These are phyloP conservation scores for Orobanche coerulescens DNA, from an alignment of 257 asterid species.

Conservation along the genomic window DNA sequence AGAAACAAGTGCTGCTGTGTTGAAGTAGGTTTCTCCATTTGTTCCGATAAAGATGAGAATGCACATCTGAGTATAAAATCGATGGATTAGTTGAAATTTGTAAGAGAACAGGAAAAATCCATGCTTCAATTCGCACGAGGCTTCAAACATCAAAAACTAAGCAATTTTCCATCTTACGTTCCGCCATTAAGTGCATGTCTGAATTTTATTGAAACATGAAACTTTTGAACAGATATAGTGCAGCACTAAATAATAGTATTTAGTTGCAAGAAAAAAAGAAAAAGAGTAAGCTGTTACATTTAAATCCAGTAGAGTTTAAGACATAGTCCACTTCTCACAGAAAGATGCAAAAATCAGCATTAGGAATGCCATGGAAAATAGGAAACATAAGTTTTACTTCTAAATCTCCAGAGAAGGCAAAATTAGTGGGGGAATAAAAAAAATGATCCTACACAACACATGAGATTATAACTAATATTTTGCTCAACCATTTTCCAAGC, in stretches of 20 bases:
- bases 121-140: conserved; percentile 8
- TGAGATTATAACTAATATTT: no score
- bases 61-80: conserved; percentile 32
- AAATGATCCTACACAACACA: no score
- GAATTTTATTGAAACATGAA: not conserved
- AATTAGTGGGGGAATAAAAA: no score
- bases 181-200: not conserved
- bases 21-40: conserved; percentile 58
- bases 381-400: not conserved
- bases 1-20: conserved; percentile 42
- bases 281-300: no score
- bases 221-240: not conserved
- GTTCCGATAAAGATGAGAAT: conserved; percentile 41
- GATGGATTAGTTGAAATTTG: not conserved
- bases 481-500: no score
- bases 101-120: not conserved
- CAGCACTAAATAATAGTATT: not conserved
- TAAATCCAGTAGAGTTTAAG: not conserved
- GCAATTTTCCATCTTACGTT: not conserved
- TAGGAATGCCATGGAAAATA: not conserved
- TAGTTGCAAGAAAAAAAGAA: not conserved
- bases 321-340: not conserved
- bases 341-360: not conserved
- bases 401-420: not conserved
- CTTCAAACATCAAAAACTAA: not conserved